These are phyloP conservation scores for Monascus purpureus DNA, from an alignment of 495 filamentous ascomycete genomes.

Conservation along the genomic window DNA sequence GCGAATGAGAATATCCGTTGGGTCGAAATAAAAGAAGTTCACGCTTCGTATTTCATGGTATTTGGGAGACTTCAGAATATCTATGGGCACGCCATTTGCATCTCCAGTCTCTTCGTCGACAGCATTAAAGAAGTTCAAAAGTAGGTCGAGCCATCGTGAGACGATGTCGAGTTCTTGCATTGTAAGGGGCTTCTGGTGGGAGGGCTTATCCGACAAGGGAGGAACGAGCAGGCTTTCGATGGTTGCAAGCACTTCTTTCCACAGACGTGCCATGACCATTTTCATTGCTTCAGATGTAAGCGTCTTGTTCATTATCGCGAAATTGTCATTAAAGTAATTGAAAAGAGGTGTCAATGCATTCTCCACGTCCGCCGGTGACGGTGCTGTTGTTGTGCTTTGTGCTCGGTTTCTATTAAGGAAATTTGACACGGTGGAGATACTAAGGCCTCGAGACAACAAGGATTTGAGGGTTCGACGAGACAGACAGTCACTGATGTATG, in stretches of 20 bases:
- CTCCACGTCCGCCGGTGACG: slow-evolving; percentile 60
- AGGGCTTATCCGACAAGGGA: slow-evolving; percentile 89
- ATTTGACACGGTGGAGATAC: slow-evolving; percentile 62
- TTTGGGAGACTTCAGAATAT: slow-evolving; percentile 90
- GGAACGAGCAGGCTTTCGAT: slow-evolving; percentile 86
- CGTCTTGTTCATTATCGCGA: slow-evolving; percentile 95
- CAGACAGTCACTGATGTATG: slow-evolving; percentile 83
- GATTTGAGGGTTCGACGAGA: slow-evolving; percentile 65
- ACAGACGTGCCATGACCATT: slow-evolving; percentile 92
- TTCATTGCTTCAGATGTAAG: slow-evolving; percentile 87
- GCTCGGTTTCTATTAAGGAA: slow-evolving; percentile 54
- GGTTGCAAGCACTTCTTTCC: slow-evolving; percentile 92
- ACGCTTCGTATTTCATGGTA: slow-evolving; percentile 92
- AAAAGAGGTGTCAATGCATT: slow-evolving; percentile 81
- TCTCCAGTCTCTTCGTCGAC: slow-evolving; percentile 76
- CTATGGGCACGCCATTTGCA: slow-evolving; percentile 72
- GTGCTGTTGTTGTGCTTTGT: slow-evolving; percentile 38
- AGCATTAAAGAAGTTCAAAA: slow-evolving; percentile 92
- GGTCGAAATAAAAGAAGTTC: slow-evolving; percentile 97
- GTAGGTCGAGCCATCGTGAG: slow-evolving; percentile 84
- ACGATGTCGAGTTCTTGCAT: slow-evolving; percentile 90
- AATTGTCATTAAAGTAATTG: slow-evolving; percentile 96
- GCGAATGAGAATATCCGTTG: slow-evolving; percentile 80
- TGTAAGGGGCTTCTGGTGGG: slow-evolving; percentile 70
- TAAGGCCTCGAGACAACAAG: slow-evolving; percentile 58